phyloP scores from a whole-genome alignment of 2,329 filamentous ascomycete genomes.

The Aspergillus brunneoviolaceus region DNA sequence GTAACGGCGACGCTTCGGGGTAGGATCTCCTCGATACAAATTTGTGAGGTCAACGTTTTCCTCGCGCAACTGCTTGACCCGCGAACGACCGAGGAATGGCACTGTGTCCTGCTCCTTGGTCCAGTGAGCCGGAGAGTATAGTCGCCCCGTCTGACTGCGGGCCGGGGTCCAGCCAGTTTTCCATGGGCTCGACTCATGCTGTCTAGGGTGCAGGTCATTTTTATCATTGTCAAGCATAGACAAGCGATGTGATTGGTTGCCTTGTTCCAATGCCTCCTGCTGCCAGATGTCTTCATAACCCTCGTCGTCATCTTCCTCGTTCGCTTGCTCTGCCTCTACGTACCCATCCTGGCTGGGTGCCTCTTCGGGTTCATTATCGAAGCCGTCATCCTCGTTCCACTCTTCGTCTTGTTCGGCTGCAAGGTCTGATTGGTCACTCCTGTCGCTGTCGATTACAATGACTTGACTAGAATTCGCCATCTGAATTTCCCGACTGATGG shows the following conservation, averaged over 20 bases:
- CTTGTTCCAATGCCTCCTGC: constrained; percentile 43
- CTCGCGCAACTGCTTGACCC: constrained; percentile 34
- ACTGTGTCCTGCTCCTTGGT: constrained; percentile 27
- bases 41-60: constrained; percentile 37
- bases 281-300: constrained; percentile 51
- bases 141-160: constrained; percentile 20
- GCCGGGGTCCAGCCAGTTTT: constrained; percentile 29
- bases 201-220: constrained; percentile 23
- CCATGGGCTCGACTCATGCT: constrained; percentile 33
- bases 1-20: constrained; percentile 38
- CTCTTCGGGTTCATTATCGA: constrained; percentile 4
- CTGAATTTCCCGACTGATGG: constrained; percentile 45
- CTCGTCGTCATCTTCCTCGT: constrained; percentile 30
- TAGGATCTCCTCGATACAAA: constrained; percentile 33
- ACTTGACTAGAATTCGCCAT: constrained; percentile 44
- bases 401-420: constrained; percentile 2
- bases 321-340: constrained; percentile 16
- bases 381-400: constrained; percentile 1
- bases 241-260: constrained; percentile 29
- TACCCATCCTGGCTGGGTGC: constrained; percentile 14
- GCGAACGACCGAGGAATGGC: constrained; percentile 32
- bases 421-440: constrained; percentile 18
- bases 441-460: constrained; percentile 47
- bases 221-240: constrained; percentile 19
- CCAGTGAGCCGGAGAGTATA: constrained; percentile 33